Conservation (phyloP, 164 flowering plant species). For the Cinnamomum micranthum region DNA sequence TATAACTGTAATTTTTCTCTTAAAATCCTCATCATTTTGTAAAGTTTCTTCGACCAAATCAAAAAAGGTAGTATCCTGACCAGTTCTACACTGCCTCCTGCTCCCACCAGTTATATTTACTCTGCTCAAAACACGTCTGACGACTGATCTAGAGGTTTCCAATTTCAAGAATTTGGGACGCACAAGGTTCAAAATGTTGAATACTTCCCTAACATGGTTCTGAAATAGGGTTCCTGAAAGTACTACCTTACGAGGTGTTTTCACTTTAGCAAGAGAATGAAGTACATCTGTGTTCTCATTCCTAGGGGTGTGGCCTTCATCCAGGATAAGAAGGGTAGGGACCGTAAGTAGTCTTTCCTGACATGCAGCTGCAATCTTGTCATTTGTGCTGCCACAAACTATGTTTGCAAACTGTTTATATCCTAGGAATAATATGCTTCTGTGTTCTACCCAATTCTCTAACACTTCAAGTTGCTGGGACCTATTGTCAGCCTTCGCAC, state of each 20-base stretch:
- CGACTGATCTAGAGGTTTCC: slow-evolving; percentile 43
- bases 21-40: slow-evolving; percentile 53
- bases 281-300: slow-evolving; percentile 67
- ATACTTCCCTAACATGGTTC: slow-evolving; percentile 91
- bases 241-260: slow-evolving; percentile 80
- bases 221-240: slow-evolving; percentile 91
- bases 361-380: slow-evolving; percentile 35
- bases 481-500: slow-evolving; percentile 61
- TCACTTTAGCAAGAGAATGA: slow-evolving; percentile 59
- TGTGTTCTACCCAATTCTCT: slow-evolving; percentile 59
- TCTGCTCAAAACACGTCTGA: slow-evolving; percentile 58
- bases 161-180: slow-evolving; percentile 68
- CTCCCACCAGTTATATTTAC: slow-evolving; percentile 38
- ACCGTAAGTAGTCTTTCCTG: slow-evolving; percentile 54
- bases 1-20: slow-evolving; percentile 56
- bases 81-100: slow-evolving; percentile 34
- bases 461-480: slow-evolving; percentile 63
- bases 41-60: slow-evolving; percentile 75
- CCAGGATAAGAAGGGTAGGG: slow-evolving; percentile 75
- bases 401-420: slow-evolving; percentile 80
- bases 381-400: slow-evolving; percentile 35
- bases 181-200: slow-evolving; percentile 80
- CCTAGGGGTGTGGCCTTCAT: slow-evolving; percentile 94
- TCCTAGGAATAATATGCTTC: slow-evolving; percentile 74
- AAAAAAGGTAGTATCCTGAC: slow-evolving; percentile 42